Evolutionary conservation across 208 protist genomes (phyloP).

Genomic region (Kentomonas sorsogonicus): DNA sequence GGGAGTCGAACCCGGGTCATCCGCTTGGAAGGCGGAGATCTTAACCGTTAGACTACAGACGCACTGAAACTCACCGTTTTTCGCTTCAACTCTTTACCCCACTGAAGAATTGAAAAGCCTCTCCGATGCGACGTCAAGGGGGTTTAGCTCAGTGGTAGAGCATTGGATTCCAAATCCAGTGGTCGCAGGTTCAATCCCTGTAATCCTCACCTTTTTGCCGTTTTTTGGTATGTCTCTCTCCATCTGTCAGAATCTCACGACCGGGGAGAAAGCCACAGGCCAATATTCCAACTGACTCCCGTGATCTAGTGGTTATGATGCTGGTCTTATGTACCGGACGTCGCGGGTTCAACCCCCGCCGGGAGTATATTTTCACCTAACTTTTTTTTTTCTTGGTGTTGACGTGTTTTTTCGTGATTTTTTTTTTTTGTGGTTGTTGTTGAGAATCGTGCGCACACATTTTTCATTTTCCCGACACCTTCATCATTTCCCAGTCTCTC

Average conservation of each 20-base stretch:
- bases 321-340: slow-evolving; percentile 54
- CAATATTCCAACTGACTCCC: slow-evolving; percentile 8
- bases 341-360: slow-evolving; percentile 66
- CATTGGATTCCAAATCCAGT: slow-evolving; percentile 40
- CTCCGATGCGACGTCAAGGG: slow-evolving; percentile 7
- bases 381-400: neutral
- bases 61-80: neutral
- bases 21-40: slow-evolving; percentile 13
- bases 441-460: too few relatives aligned
- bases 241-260: too few relatives aligned
- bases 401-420: neutral
- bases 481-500: too few relatives aligned
- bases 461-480: too few relatives aligned
- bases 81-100: too few relatives aligned
- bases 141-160: slow-evolving; percentile 50
- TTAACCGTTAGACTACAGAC: slow-evolving; percentile 11
- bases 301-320: slow-evolving; percentile 71
- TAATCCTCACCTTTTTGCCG: slow-evolving; percentile 16
- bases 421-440: neutral
- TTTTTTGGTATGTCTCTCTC: neutral
- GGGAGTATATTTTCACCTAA: slow-evolving; percentile 17
- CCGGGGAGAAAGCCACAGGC: neutral
- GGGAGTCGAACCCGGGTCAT: slow-evolving; percentile 10
- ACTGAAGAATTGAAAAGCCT: slow-evolving; percentile 5
- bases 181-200: slow-evolving; percentile 62